Conservation (phyloP, 2,329 filamentous ascomycete species). For the Aspergillus floridensis region DNA sequence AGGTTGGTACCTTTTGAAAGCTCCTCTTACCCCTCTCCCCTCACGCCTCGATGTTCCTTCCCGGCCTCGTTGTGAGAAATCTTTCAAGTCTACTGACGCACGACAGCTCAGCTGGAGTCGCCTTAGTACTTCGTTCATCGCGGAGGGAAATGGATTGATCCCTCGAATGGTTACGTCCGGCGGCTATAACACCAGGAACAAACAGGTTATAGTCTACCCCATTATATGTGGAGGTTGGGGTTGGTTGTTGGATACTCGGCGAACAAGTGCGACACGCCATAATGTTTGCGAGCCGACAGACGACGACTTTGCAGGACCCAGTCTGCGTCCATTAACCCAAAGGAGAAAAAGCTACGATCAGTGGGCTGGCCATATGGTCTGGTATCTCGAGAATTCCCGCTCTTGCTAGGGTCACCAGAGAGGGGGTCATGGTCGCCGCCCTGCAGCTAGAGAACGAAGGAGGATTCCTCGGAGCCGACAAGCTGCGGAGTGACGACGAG, state of each 20-base stretch:
- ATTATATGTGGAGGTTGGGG: not conserved
- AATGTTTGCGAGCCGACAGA: not conserved
- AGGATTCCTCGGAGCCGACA: not conserved
- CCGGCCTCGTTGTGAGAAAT: not conserved
- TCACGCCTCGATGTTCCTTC: not conserved
- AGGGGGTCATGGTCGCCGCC: too few relatives aligned
- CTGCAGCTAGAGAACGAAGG: too few relatives aligned
- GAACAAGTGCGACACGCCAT: not conserved
- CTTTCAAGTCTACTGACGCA: not conserved
- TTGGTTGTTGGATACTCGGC: not conserved
- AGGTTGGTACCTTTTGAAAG: not conserved
- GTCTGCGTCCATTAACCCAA: not conserved
- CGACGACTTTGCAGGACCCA: not conserved
- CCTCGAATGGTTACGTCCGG: not conserved
- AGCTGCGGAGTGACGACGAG: slow-evolving; percentile 4
- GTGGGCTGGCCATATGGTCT: not conserved
- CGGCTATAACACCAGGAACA: not conserved
- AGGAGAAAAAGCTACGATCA: not conserved
- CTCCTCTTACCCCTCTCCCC: not conserved
- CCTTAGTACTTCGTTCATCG: not conserved
- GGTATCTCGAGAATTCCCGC: too few relatives aligned
- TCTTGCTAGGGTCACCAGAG: too few relatives aligned
- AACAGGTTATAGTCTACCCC: not conserved
- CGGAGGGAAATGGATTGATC: not conserved
- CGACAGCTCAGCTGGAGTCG: not conserved